Base-by-base conservation (phyloP, 2,329 filamentous ascomycete genomes). In the Sporothrix sp. region DNA sequence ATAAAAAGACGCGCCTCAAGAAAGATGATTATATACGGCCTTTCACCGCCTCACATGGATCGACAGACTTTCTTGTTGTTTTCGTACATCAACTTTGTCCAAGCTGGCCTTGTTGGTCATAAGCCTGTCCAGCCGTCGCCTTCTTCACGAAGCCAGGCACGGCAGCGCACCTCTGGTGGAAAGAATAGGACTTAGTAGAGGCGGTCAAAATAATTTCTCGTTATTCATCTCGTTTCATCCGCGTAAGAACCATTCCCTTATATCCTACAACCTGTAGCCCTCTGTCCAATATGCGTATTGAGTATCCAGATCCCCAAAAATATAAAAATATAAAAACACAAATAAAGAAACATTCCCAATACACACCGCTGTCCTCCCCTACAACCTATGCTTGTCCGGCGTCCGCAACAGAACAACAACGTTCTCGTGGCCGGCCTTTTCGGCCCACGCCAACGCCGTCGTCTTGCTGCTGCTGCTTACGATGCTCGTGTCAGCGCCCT, bases 331-430 rank as follows among this genome's bases (percentile, higher is more conserved):
- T n/a, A 33, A 11, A 33, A 33, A 33, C 13, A 33, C 32, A 33
- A 33, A 37, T 18, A 42, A 42, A 42, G 25, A 30, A 42, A 42
- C 23, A 42, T 30, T 14, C 18, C 28, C 14, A 28, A 28, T 28
- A 28, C 25, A 28, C 5, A 36, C n/a, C 16, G 14, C 21, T 16
- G 16, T 11, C 35, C 35, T 8, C 3, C 10, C 11, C 35, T 37
- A 37, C 16, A 37, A 37, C 35, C 21, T 37, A 11, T 38, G 13
- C 36, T 38, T 16, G 9, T 49, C 35, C 8, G 30, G 35, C 30
- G 47, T 35, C 18, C 48, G 79, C 82, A 51, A 11, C 28, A 49
- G 18, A 8, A 16, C 14, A 3, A 20, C 37, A n/a, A 49, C 37
- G 37, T 43, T 25, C 28, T 11, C 20, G 30, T 49, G 38, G 28